phyloP scores from a whole-genome alignment of 2,329 filamentous ascomycete species.

The Phyllosticta citrichinensis region DNA sequence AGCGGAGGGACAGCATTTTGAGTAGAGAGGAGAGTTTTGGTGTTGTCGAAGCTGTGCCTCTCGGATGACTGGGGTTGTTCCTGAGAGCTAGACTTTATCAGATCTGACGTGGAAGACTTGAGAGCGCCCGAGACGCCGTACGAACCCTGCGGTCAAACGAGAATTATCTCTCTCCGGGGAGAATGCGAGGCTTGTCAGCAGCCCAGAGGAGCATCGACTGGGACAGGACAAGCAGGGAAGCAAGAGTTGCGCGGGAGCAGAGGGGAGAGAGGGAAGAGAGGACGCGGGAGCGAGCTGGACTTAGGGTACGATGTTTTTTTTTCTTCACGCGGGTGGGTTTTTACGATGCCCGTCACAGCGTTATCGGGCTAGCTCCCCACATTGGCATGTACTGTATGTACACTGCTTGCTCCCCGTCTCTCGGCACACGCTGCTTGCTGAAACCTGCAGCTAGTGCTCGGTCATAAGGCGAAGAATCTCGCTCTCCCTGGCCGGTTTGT shows the following conservation, averaged over 20 bases:
- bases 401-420: not conserved
- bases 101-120: conserved; percentile 6
- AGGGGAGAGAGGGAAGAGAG: not conserved
- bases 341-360: not conserved
- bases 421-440: not conserved
- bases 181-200: conserved; percentile 2
- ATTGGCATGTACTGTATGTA: not conserved
- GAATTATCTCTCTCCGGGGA: not conserved
- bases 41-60: conserved; percentile 1
- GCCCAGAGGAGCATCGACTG: conserved; percentile 7
- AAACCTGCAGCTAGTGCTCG: not conserved
- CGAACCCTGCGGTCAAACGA: not conserved
- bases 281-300: not conserved
- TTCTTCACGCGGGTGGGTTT: not conserved
- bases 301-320: not conserved
- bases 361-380: conserved; percentile 1
- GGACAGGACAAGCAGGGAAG: not conserved
- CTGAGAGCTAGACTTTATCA: conserved; percentile 10
- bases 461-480: not conserved
- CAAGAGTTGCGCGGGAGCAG: not conserved
- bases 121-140: conserved; percentile 4
- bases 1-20: conserved; percentile 12
- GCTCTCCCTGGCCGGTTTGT: not conserved
- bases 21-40: conserved; percentile 1
- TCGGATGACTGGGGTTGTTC: conserved; percentile 1